Conservation (phyloP, 805 yeast genomes). For the Hagleromyces aurorensis region DNA sequence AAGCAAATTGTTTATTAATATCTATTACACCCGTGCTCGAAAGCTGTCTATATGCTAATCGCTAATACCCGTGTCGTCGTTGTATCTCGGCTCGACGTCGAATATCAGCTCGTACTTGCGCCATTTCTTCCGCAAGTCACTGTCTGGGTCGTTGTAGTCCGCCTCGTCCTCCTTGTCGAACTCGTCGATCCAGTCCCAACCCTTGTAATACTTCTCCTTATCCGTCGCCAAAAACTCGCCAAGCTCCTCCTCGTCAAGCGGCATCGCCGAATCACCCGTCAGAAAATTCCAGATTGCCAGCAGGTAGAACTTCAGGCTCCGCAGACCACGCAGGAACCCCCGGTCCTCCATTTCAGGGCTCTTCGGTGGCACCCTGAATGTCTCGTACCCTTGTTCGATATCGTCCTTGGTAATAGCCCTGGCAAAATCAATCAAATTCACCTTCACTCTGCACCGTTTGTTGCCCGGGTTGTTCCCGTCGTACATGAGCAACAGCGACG, state of each 20-base stretch:
- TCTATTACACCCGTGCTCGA: too few relatives aligned
- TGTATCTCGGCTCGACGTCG: constrained; percentile 30
- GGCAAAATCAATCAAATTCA: constrained; percentile 93
- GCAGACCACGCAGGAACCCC: constrained; percentile 81
- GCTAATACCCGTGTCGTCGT: constrained; percentile 26
- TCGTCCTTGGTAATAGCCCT: constrained; percentile 73
- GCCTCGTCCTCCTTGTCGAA: constrained; percentile 31
- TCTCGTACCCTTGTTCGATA: constrained; percentile 30
- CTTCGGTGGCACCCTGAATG: constrained; percentile 61
- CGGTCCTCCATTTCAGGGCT: constrained; percentile 55
- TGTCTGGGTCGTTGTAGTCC: constrained; percentile 25
- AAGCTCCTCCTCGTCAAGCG: constrained; percentile 19
- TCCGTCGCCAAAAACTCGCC: constrained; percentile 14
- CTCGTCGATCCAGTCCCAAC: constrained; percentile 35
- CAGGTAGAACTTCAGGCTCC: constrained; percentile 64
- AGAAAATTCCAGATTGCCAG: constrained; percentile 48
- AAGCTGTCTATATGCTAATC: constrained; percentile 16
- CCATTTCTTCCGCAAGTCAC: constrained; percentile 30
- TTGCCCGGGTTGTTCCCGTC: constrained; percentile 45
- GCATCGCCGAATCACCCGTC: constrained; percentile 35
- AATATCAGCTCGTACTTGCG: constrained; percentile 30
- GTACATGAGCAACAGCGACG: constrained; percentile 80
- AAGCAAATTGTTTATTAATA: too few relatives aligned
- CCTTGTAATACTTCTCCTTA: constrained; percentile 15
- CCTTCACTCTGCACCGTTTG: constrained; percentile 29